Percentiles rank a stretch among this genome's conserved stretches.
phyloP scores from a whole-genome alignment of 2,329 filamentous ascomycete genomes.

The Hortaea werneckii region DNA sequence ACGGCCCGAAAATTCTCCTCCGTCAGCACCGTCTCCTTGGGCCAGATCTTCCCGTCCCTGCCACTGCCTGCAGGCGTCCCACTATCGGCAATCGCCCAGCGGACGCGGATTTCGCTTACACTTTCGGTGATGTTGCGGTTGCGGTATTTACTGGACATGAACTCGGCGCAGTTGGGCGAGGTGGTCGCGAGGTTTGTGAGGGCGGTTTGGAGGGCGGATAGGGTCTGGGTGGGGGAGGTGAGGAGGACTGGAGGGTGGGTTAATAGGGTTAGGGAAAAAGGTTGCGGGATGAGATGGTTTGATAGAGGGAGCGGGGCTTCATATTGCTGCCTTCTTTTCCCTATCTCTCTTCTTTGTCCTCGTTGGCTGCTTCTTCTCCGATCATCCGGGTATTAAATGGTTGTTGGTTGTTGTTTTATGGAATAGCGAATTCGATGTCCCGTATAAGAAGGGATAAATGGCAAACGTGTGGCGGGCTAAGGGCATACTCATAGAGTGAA shows the following conservation, averaged over 20 bases:
- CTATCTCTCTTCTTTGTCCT: not conserved
- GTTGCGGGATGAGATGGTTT: too few relatives aligned
- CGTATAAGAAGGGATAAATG: too few relatives aligned
- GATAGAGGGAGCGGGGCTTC: not conserved
- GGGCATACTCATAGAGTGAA: constrained; percentile 6
- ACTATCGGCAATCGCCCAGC: constrained; percentile 15
- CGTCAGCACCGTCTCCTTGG: constrained; percentile 25
- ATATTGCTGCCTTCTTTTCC: too few relatives aligned
- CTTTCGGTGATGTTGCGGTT: constrained; percentile 20
- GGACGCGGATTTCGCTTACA: constrained; percentile 24
- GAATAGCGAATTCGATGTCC: too few relatives aligned
- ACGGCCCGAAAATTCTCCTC: constrained; percentile 25
- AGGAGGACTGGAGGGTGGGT: constrained; percentile 12
- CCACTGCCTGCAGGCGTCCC: constrained; percentile 7
- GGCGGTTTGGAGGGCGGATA: constrained; percentile 14
- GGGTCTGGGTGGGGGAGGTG: constrained; percentile 14
- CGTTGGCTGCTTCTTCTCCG: too few relatives aligned
- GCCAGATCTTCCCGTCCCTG: constrained; percentile 24
- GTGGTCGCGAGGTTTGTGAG: constrained; percentile 11
- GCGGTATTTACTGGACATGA: constrained; percentile 27
- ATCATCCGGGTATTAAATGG: too few relatives aligned
- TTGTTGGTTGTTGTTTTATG: too few relatives aligned
- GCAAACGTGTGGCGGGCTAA: not conserved
- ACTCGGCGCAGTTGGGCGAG: constrained; percentile 26
- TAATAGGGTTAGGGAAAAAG: too few relatives aligned